Evolutionary conservation across 371 early-diverging fungal genomes (phyloP).

Genomic region (Actinomucor elegans): DNA sequence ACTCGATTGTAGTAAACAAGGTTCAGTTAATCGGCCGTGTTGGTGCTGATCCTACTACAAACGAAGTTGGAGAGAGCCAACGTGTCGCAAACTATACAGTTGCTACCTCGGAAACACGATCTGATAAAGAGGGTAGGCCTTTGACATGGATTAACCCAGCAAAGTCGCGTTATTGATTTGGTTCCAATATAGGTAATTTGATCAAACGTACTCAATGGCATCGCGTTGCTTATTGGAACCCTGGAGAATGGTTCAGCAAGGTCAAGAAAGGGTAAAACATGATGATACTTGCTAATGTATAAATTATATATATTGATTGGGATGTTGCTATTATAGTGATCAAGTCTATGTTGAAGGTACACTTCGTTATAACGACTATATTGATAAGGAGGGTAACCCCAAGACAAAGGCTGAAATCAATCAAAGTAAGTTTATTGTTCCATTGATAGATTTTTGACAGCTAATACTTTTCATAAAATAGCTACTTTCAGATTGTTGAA

Average conservation of each 20-base stretch:
- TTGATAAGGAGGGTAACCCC: constrained; percentile 60
- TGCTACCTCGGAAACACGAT: constrained; percentile 57
- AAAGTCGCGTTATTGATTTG: not conserved
- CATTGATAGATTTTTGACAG: too few relatives aligned
- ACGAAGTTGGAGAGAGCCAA: constrained; percentile 32
- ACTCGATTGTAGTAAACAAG: constrained; percentile 45
- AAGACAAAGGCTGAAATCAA: constrained; percentile 59
- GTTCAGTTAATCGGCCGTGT: constrained; percentile 57
- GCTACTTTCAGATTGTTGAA: constrained; percentile 15
- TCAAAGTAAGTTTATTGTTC: constrained; percentile 35
- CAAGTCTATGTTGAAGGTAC: constrained; percentile 64
- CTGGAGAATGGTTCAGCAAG: constrained; percentile 42
- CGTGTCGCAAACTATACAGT: constrained; percentile 58
- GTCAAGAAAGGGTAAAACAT: constrained; percentile 53
- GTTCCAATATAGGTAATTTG: constrained; percentile 41
- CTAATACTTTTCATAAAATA: not conserved
- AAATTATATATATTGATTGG: too few relatives aligned
- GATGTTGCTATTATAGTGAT: constrained; percentile 33
- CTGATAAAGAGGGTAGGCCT: constrained; percentile 52
- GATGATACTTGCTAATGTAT: not conserved
- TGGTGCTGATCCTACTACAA: constrained; percentile 50
- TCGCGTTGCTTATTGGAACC: constrained; percentile 52
- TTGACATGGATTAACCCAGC: not conserved
- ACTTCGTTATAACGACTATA: constrained; percentile 59
- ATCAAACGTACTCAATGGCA: constrained; percentile 67